Base-by-base conservation (phyloP, 1,284 basidiomycete species). In the Sanghuangporus sanghuang region DNA sequence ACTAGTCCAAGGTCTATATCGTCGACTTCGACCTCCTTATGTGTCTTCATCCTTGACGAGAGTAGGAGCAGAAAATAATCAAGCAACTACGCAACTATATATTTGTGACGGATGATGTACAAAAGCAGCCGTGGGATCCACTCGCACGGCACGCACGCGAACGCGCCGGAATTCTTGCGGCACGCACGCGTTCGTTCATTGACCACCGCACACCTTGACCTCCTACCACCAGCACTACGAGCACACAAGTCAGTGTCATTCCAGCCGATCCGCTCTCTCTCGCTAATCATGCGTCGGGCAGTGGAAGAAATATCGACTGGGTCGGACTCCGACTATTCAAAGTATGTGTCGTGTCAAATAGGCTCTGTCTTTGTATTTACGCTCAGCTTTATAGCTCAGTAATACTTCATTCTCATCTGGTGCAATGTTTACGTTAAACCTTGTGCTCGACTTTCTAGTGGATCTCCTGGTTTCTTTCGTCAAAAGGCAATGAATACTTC, bases 381-480 rank as follows among this genome's bases (percentile, higher is more conserved):
- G 39, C 40, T 18, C 44, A 49, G 55, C 64, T 55, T 65, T 23
- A 27, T 66, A 79, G 76, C 73, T 78, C 76, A 71, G 77, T 80
- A 75, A 57, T 36, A 56, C 61, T 36, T 61, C 57, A 46, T 38
- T 52, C 18, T 55, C 32, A 32, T 62, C 42, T 59, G 14, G 60
- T 49, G 48, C 46, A 39, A 42, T 21, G 23, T 35, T 40, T 39
- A 68, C 18, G 39, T 73, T 61, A 52, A 53, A 12, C 35, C 14
- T 44, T 56, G 6, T 61, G 14, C 69, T n/a, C 21, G 21, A 1
- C 21, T 7, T 46, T n/a, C 44, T 46, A 90, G 89, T 98, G 96
- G 96, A 96, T 97, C 71, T 94, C 95, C 6, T 98, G 96, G 96
- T 99, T 98, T 75, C 82, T 99, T 35, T 95, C 95, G 6, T 96